These are phyloP conservation scores for Beauveria asiatica DNA, from an alignment of 2,329 filamentous ascomycete genomes.

Conservation along the genomic window DNA sequence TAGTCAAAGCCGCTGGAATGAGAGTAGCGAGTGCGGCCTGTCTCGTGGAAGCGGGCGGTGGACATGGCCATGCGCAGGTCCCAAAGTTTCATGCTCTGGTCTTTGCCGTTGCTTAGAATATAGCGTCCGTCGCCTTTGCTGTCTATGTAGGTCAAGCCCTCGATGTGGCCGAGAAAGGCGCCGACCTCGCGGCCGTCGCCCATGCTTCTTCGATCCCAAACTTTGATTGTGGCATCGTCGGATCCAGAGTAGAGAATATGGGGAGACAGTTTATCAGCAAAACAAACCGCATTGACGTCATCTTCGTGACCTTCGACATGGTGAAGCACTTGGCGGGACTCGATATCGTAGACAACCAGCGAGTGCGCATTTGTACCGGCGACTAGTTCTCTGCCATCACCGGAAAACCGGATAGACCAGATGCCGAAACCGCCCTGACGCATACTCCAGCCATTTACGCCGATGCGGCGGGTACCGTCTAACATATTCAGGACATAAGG, in stretches of 20 bases:
- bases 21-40: constrained; percentile 48
- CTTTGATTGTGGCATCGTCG: constrained; percentile 87
- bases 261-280: constrained; percentile 78
- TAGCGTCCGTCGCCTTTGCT: constrained; percentile 68
- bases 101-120: constrained; percentile 88
- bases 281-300: constrained; percentile 95
- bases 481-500: constrained; percentile 70
- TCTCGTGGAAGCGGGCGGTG: constrained; percentile 50
- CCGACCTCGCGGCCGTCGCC: constrained; percentile 67
- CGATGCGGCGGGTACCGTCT: constrained; percentile 20
- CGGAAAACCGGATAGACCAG: constrained; percentile 87
- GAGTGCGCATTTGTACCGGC: constrained; percentile 74
- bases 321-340: constrained; percentile 66
- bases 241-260: constrained; percentile 95
- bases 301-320: constrained; percentile 70
- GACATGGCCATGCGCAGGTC: constrained; percentile 85
- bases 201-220: constrained; percentile 93
- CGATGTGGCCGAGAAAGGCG: constrained; percentile 57
- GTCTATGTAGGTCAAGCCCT: constrained; percentile 61
- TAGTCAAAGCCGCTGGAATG: constrained; percentile 61
- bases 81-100: constrained; percentile 97
- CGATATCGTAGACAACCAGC: constrained; percentile 88
- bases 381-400: constrained; percentile 82
- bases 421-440: constrained; percentile 48
- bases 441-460: constrained; percentile 19